phyloP scores from a whole-genome alignment of 768 basidiomycete species.

The Pholiota conissans region DNA sequence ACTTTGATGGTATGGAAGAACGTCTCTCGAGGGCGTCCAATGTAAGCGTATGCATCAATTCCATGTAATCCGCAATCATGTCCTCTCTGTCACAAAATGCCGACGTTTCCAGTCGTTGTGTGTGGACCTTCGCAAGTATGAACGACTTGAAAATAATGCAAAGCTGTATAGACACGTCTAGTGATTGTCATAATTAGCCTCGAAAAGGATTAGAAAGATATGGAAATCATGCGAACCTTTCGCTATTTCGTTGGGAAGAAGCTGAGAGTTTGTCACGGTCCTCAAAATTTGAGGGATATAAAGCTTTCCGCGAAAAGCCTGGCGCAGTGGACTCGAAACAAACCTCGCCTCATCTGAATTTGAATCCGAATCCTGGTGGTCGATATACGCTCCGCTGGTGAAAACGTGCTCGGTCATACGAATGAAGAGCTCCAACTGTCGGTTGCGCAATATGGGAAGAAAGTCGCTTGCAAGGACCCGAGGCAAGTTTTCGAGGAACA shows the following conservation, averaged over 20 bases:
- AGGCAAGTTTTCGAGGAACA: not conserved
- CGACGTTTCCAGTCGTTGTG: not conserved
- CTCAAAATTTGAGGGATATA: not conserved
- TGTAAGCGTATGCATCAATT: not conserved
- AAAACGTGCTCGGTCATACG: not conserved
- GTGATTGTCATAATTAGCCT: not conserved
- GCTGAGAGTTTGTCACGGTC: not conserved
- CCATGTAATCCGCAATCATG: not conserved
- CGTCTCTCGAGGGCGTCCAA: not conserved
- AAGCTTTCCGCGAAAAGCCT: not conserved
- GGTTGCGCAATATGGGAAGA: not conserved
- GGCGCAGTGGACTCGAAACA: not conserved
- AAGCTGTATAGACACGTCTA: not conserved
- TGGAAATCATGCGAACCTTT: not conserved
- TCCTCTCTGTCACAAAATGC: not conserved
- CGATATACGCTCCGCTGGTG: not conserved
- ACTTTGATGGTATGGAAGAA: not conserved
- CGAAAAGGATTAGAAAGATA: not conserved
- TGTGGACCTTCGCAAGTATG: not conserved
- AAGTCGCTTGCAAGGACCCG: not conserved
- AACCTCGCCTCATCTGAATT: not conserved
- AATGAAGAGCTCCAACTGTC: conserved; percentile 1
- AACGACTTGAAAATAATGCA: not conserved
- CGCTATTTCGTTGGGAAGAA: not conserved
- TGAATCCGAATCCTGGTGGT: no score